Conservation (phyloP, 148 eudicot genomes). For the Salicornia ramosissima region DNA sequence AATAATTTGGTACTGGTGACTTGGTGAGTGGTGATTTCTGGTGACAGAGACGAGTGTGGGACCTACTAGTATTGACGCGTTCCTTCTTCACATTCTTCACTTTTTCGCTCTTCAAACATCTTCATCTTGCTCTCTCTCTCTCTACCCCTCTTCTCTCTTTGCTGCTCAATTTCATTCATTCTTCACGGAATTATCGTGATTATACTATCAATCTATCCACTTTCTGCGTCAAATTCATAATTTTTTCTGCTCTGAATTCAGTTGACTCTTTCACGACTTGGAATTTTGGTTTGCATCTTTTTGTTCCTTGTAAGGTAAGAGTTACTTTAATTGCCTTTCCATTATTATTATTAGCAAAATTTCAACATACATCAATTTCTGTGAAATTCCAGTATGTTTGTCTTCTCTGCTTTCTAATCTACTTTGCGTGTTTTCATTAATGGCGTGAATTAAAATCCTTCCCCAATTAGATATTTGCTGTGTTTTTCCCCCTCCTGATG, state of each 20-base stretch:
- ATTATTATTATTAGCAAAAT: not conserved
- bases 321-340: not conserved
- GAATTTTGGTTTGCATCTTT: not conserved
- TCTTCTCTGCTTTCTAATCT: not conserved
- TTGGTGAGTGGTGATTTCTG: too few species aligned
- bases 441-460: not conserved
- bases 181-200: too few species aligned
- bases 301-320: not conserved
- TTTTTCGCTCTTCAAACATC: constrained; percentile 14
- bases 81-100: constrained; percentile 18
- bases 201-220: too few species aligned
- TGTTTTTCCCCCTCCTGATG: too few species aligned
- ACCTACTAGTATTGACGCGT: constrained; percentile 19
- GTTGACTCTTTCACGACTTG: constrained; percentile 26
- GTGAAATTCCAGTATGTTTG: constrained; percentile 20
- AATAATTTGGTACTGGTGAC: too few species aligned
- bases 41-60: constrained; percentile 5
- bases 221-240: not conserved
- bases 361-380: constrained; percentile 6
- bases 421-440: constrained; percentile 3
- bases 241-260: not conserved
- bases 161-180: not conserved
- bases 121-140: not conserved
- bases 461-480: not conserved
- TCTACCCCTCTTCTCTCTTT: not conserved